A percentile compares a stretch with the other conserved stretches of the same genome.
Evolutionary conservation across 2,329 filamentous ascomycete species (phyloP).

Genomic region (Penicillium sp.): DNA sequence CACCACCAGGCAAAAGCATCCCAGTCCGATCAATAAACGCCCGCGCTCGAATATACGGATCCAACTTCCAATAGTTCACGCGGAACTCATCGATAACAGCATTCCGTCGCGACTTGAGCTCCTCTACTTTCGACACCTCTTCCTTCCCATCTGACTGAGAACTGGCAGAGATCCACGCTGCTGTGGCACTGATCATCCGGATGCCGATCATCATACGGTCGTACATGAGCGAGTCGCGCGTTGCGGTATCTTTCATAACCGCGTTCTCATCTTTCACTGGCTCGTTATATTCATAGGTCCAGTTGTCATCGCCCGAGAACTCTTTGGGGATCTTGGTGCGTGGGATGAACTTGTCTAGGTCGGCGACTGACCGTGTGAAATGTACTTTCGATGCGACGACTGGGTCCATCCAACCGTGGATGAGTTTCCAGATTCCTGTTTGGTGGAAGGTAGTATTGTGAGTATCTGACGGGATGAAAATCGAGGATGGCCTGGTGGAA

Average conservation of each 20-base stretch:
- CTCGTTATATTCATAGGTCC: slow-evolving; percentile 76
- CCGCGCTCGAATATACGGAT: slow-evolving; percentile 78
- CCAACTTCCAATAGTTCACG: slow-evolving; percentile 79
- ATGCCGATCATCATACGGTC: slow-evolving; percentile 63
- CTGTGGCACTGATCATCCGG: slow-evolving; percentile 69
- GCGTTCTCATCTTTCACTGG: slow-evolving; percentile 74
- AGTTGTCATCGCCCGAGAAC: slow-evolving; percentile 78
- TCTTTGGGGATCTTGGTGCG: slow-evolving; percentile 70
- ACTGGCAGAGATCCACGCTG: slow-evolving; percentile 65
- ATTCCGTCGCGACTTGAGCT: slow-evolving; percentile 46
- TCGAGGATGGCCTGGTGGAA: neutral
- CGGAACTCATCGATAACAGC: slow-evolving; percentile 62
- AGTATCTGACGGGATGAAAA: neutral
- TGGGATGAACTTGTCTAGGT: slow-evolving; percentile 72
- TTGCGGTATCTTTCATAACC: slow-evolving; percentile 65
- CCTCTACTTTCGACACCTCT: slow-evolving; percentile 5
- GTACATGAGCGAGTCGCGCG: slow-evolving; percentile 51
- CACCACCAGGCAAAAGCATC: slow-evolving; percentile 62
- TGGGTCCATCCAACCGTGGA: slow-evolving; percentile 89
- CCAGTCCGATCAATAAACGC: slow-evolving; percentile 77
- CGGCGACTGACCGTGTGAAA: slow-evolving; percentile 75
- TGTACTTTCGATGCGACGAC: slow-evolving; percentile 91
- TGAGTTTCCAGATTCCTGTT: slow-evolving; percentile 83
- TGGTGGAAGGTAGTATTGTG: neutral
- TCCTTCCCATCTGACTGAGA: slow-evolving; percentile 46